phyloP scores from a whole-genome alignment of 2,329 filamentous ascomycete species.

The Penicillium carneum region DNA sequence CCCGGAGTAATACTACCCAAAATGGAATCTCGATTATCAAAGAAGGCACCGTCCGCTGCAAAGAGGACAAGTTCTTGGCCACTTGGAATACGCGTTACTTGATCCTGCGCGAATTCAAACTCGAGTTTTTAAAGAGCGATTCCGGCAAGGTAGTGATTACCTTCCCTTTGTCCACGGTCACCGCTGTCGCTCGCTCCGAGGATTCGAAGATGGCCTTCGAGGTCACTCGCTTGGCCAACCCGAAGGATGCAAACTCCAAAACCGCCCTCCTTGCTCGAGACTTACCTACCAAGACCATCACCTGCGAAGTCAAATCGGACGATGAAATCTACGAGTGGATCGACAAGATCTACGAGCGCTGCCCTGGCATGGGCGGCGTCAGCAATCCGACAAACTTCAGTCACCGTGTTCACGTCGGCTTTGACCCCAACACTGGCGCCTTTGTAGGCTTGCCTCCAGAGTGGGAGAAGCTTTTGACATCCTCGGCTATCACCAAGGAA shows the following conservation, averaged over 20 bases:
- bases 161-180: slow-evolving; percentile 83
- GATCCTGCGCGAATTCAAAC: slow-evolving; percentile 86
- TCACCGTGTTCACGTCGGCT: slow-evolving; percentile 95
- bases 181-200: slow-evolving; percentile 89
- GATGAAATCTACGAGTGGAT: slow-evolving; percentile 99
- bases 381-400: slow-evolving; percentile 99
- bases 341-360: slow-evolving; percentile 94
- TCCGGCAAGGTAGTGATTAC: slow-evolving; percentile 86
- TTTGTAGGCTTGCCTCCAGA: slow-evolving; percentile 94
- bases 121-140: slow-evolving; percentile 94
- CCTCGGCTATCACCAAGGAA: slow-evolving; percentile 96
- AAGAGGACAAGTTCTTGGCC: slow-evolving; percentile 80
- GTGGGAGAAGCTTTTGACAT: slow-evolving; percentile 95
- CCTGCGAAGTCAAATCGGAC: slow-evolving; percentile 92
- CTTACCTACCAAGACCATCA: slow-evolving; percentile 79
- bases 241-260: slow-evolving; percentile 68
- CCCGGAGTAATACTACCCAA: slow-evolving; percentile 64
- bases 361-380: slow-evolving; percentile 95
- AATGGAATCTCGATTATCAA: slow-evolving; percentile 78
- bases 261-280: slow-evolving; percentile 80
- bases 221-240: slow-evolving; percentile 73
- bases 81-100: slow-evolving; percentile 92
- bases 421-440: slow-evolving; percentile 91
- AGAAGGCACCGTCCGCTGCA: slow-evolving; percentile 64
- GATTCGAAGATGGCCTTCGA: slow-evolving; percentile 92